phyloP scores from a whole-genome alignment of 2,329 filamentous ascomycete genomes.

The Amphichorda felina region DNA sequence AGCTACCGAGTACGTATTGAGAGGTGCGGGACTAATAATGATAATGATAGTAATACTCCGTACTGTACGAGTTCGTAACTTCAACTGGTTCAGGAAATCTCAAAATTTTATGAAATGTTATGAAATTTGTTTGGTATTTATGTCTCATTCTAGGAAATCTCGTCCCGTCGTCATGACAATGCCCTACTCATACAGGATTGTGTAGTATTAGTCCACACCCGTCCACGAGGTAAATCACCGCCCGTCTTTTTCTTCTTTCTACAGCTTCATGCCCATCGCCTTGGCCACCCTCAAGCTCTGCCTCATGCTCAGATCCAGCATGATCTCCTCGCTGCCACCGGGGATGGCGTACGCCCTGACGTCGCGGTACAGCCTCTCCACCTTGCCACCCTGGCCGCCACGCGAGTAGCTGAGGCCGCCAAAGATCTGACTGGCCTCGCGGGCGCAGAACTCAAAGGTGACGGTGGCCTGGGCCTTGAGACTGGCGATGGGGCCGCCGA shows the following conservation, averaged over 20 bases:
- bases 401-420: conserved; percentile 86
- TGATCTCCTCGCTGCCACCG: conserved; percentile 94
- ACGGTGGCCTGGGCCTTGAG: conserved; percentile 90
- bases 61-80: too few relatives aligned
- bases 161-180: too few relatives aligned
- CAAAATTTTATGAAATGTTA: too few relatives aligned
- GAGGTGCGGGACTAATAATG: too few relatives aligned
- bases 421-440: conserved; percentile 95
- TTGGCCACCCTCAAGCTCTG: conserved; percentile 83
- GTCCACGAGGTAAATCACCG: too few relatives aligned
- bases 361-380: conserved; percentile 89
- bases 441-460: conserved; percentile 95
- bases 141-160: too few relatives aligned
- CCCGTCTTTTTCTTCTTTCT: conserved; percentile 15
- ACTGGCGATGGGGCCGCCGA: conserved; percentile 85
- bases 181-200: too few relatives aligned
- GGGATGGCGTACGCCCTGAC: conserved; percentile 94
- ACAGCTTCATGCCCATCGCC: conserved; percentile 92
- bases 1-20: too few relatives aligned
- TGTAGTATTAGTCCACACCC: too few relatives aligned
- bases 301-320: conserved; percentile 91
- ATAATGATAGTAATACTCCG: too few relatives aligned
- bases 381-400: conserved; percentile 89
- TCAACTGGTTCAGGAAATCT: too few relatives aligned
- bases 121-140: too few relatives aligned